These are phyloP conservation scores for Candida vaughaniae DNA, from an alignment of 805 yeast species.

Conservation along the genomic window DNA sequence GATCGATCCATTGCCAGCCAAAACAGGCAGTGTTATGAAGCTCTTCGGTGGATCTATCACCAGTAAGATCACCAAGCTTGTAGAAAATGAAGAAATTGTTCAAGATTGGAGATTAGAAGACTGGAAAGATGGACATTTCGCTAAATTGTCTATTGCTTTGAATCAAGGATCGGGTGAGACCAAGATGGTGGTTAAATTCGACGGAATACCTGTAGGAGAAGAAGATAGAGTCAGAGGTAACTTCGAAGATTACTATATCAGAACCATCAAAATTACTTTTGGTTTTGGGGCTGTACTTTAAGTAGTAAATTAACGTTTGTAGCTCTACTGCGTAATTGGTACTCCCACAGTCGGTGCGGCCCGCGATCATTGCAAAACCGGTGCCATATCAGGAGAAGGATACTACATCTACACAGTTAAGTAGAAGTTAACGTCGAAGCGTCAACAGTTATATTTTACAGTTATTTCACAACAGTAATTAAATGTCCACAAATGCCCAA, in stretches of 20 bases:
- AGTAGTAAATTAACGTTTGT: neutral
- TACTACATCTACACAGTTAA: no score
- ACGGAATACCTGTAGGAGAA: conserved; percentile 93
- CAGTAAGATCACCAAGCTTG: conserved; percentile 65
- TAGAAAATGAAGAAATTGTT: conserved; percentile 56
- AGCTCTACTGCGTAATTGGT: no score
- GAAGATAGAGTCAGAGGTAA: conserved; percentile 84
- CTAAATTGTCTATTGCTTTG: conserved; percentile 63
- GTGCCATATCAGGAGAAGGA: no score
- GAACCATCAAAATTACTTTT: conserved; percentile 85
- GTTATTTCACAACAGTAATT: no score
- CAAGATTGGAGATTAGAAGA: conserved; percentile 85
- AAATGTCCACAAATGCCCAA: no score
- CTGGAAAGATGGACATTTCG: conserved; percentile 86
- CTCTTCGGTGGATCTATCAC: conserved; percentile 86
- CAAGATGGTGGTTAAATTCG: conserved; percentile 69
- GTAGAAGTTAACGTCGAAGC: no score
- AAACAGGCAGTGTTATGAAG: conserved; percentile 60
- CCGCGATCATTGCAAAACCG: no score
- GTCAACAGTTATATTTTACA: no score
- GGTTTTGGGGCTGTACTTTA: conserved; percentile 93
- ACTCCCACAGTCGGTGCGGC: no score
- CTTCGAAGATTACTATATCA: conserved; percentile 86
- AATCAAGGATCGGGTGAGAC: conserved; percentile 86
- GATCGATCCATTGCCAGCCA: conserved; percentile 47